These are phyloP conservation scores for Onygenales sp. DNA, from an alignment of 2,329 filamentous ascomycete genomes.

Conservation along the genomic window DNA sequence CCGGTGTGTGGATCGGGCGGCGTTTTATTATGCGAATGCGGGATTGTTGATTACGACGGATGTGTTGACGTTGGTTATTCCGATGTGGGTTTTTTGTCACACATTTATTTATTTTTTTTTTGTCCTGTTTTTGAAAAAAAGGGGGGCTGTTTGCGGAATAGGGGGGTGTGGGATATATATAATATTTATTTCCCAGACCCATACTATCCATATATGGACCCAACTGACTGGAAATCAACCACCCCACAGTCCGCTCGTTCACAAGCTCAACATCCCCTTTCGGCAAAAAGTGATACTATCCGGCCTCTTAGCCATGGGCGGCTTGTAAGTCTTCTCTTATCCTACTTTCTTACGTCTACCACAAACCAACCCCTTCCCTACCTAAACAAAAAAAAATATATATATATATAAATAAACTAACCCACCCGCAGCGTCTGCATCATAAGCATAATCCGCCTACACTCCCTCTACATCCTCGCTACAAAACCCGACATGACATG, in stretches of 20 bases:
- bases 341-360: too few relatives aligned
- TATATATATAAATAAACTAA: not conserved
- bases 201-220: too few relatives aligned
- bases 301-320: slow-evolving; percentile 20
- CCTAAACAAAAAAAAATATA: not conserved
- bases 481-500: not conserved
- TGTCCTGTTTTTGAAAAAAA: not conserved
- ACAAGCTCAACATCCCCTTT: slow-evolving; percentile 20
- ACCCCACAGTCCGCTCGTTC: slow-evolving; percentile 17
- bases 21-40: slow-evolving; percentile 22
- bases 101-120: slow-evolving; percentile 1
- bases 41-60: slow-evolving; percentile 21
- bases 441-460: slow-evolving; percentile 21
- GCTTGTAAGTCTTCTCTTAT: slow-evolving; percentile 14
- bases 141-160: not conserved
- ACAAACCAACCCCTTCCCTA: not conserved
- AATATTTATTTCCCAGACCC: not conserved
- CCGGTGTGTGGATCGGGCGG: slow-evolving; percentile 19
- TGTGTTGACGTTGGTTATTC: slow-evolving; percentile 20
- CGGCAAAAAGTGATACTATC: slow-evolving; percentile 21
- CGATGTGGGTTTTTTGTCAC: slow-evolving; percentile 14
- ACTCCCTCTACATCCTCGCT: slow-evolving; percentile 13
- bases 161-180: not conserved
- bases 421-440: slow-evolving; percentile 16
- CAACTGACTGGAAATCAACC: too few relatives aligned